These are phyloP conservation scores for Fraxinus xanthoxyloides DNA, from an alignment of 305 asterid species.

Conservation along the genomic window DNA sequence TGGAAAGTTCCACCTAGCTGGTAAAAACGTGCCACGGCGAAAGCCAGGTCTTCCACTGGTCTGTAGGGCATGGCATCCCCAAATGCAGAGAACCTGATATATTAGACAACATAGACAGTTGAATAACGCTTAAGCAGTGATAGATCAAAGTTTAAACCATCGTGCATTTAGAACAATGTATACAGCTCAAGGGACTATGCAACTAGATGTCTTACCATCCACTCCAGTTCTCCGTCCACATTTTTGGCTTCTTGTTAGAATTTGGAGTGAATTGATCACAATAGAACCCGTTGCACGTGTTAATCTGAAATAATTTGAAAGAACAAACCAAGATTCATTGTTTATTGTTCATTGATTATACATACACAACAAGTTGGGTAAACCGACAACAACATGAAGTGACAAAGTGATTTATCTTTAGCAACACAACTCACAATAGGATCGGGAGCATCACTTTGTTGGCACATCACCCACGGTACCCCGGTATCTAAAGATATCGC, in stretches of 20 bases:
- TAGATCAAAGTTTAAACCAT: background rate
- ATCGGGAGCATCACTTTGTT: conserved; percentile 85
- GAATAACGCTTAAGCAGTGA: conserved; percentile 2
- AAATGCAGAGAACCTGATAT: conserved; percentile 71
- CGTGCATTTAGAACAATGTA: conserved; percentile 3
- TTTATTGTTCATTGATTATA: background rate
- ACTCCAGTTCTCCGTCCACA: conserved; percentile 99
- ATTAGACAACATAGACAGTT: conserved; percentile 2
- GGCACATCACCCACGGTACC: conserved; percentile 97
- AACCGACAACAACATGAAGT: background rate
- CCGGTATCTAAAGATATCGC: conserved; percentile 77
- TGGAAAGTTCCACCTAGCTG: conserved; percentile 98
- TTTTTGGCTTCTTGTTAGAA: conserved; percentile 66
- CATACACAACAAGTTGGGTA: background rate
- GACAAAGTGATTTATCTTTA: background rate
- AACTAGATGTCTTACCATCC: conserved; percentile 61
- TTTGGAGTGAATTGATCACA: conserved; percentile 94
- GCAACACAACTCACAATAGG: conserved; percentile 58
- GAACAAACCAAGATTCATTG: background rate
- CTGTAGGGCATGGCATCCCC: conserved; percentile 82
- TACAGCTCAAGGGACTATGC: background rate
- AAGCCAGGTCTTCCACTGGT: conserved; percentile 91
- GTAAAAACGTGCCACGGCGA: conserved; percentile 90
- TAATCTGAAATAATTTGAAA: conserved; percentile 54
- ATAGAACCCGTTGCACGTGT: conserved; percentile 96